Evolutionary conservation across 83 land plant species (phyloP).

Genomic region (Picea abies): DNA sequence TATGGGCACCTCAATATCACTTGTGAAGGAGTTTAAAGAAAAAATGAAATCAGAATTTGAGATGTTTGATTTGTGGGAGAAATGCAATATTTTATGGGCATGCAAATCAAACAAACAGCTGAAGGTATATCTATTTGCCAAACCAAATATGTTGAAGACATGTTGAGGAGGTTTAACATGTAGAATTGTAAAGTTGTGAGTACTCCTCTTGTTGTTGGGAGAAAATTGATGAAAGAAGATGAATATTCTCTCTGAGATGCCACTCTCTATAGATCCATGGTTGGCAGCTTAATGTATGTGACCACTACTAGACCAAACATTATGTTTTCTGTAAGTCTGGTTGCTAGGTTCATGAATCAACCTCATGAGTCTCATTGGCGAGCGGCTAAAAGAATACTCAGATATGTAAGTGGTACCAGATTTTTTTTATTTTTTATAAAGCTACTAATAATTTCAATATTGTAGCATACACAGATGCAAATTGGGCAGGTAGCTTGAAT

Average conservation of each 20-base stretch:
- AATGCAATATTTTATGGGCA: background rate
- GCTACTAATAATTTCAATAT: background rate
- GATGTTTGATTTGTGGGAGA: background rate
- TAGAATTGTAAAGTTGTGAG: background rate
- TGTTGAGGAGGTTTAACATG: background rate
- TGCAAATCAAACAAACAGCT: background rate
- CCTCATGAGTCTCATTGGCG: constrained; percentile 2
- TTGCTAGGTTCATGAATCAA: constrained; percentile 18
- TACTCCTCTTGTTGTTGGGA: background rate
- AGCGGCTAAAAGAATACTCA: constrained; percentile 21
- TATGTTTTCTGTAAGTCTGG: background rate
- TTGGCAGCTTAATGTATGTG: constrained; percentile 27
- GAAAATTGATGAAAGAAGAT: background rate
- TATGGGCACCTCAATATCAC: background rate
- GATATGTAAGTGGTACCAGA: constrained; percentile 20
- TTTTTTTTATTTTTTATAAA: background rate
- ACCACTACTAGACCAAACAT: constrained; percentile 20
- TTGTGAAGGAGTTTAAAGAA: background rate
- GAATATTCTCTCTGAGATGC: background rate
- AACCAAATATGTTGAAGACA: constrained; percentile 1
- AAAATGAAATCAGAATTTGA: background rate
- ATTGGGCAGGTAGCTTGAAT: background rate
- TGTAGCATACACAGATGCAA: background rate
- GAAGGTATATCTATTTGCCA: constrained; percentile 7
- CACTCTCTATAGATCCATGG: constrained; percentile 4